Conservation (phyloP, 768 basidiomycete genomes). For the Mycena vulgaris region DNA sequence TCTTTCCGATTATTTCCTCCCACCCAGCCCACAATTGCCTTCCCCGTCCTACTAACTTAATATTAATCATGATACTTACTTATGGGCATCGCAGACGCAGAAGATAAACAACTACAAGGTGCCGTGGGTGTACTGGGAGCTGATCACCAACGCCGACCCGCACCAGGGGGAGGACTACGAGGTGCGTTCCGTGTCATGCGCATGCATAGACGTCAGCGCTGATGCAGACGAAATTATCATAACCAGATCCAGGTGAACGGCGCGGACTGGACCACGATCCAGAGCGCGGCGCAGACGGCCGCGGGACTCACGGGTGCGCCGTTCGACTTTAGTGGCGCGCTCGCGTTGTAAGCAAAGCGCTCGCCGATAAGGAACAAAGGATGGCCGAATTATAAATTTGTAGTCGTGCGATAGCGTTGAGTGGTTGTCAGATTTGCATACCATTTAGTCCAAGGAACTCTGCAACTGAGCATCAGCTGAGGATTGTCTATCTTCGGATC, state of each 20-base stretch:
- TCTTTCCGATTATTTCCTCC: too few relatives aligned
- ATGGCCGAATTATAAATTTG: too few relatives aligned
- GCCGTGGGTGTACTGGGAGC: conserved; percentile 58
- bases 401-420: too few relatives aligned
- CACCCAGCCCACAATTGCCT: neutral
- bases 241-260: conserved; percentile 42
- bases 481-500: too few relatives aligned
- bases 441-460: too few relatives aligned
- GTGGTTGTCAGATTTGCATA: too few relatives aligned
- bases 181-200: conserved; percentile 25
- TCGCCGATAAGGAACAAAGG: too few relatives aligned
- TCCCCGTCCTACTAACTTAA: neutral
- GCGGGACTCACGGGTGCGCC: conserved; percentile 37
- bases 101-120: conserved; percentile 54
- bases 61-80: neutral
- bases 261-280: conserved; percentile 41
- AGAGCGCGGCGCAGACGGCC: conserved; percentile 25
- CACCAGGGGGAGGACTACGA: conserved; percentile 49
- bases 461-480: too few relatives aligned
- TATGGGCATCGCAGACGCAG: too few relatives aligned
- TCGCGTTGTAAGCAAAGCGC: conserved; percentile 35
- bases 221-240: neutral
- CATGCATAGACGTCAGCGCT: too few relatives aligned
- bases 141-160: conserved; percentile 53
- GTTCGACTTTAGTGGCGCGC: conserved; percentile 44